Evolutionary conservation across 345 rosid species (phyloP).

Genomic region (Citrus inodora): DNA sequence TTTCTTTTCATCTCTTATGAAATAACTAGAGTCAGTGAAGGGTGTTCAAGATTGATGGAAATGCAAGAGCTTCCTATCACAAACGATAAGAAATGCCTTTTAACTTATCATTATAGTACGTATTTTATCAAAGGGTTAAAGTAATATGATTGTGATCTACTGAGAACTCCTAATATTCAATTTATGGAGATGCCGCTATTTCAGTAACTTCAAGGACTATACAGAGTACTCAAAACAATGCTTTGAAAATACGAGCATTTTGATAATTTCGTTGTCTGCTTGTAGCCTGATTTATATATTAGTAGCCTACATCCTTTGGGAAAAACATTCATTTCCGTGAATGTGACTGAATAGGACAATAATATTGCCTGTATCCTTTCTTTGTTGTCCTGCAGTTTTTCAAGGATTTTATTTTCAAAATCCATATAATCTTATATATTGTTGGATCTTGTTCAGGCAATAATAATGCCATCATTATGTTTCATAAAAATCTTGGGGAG

Average conservation of each 20-base stretch:
- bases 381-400: background rate
- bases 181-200: too few relatives aligned
- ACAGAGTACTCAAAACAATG: background rate
- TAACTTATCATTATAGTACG: too few relatives aligned
- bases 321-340: background rate
- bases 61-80: too few relatives aligned
- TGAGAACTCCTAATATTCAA: too few relatives aligned
- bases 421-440: background rate
- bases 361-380: background rate
- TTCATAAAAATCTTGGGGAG: constrained; percentile 67
- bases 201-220: too few relatives aligned
- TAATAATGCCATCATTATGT: constrained; percentile 73
- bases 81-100: too few relatives aligned
- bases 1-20: too few relatives aligned
- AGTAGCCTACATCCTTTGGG: background rate
- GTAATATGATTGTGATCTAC: too few relatives aligned
- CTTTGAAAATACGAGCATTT: background rate
- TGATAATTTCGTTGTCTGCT: background rate
- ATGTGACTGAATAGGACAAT: background rate
- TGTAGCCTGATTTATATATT: background rate
- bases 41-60: too few relatives aligned
- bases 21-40: too few relatives aligned
- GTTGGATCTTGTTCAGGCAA: constrained; percentile 48
- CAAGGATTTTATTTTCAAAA: background rate
- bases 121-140: too few relatives aligned